A percentile compares a stretch with the other conserved stretches of the same genome.
phyloP scores from a whole-genome alignment of 306 rosid species.

The Canavalia ensiformis region DNA sequence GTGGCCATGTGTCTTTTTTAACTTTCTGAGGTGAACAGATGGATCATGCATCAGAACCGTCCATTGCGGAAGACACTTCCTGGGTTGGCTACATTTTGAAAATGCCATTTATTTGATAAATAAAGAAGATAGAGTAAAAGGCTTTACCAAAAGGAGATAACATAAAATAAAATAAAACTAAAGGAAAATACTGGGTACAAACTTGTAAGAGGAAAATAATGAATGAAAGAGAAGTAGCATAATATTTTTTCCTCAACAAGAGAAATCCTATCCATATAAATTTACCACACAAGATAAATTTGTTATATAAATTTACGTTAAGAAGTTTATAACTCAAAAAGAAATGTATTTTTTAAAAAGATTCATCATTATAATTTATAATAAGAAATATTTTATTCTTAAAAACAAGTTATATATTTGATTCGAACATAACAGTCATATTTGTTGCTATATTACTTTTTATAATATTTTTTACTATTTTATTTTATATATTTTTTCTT shows the following conservation, averaged over 20 bases:
- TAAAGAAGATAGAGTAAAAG: background rate
- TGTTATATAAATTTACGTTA: no score
- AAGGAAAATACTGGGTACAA: background rate
- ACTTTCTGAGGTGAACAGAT: conserved; percentile 21
- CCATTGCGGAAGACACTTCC: conserved; percentile 55
- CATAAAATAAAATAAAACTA: background rate
- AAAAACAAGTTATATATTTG: no score
- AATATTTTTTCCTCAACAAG: background rate
- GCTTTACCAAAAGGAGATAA: conserved; percentile 5
- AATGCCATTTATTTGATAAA: background rate
- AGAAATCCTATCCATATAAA: no score
- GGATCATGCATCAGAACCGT: conserved; percentile 53
- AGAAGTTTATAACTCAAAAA: no score
- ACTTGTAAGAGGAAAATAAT: background rate
- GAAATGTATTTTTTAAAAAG: no score
- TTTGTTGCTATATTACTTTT: no score
- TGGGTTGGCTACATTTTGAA: conserved; percentile 31
- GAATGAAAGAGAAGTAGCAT: background rate
- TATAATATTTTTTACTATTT: no score
- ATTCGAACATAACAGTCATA: no score
- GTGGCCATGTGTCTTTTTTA: conserved; percentile 37
- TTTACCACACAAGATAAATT: no score
- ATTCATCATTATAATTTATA: no score
- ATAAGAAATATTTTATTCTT: no score
- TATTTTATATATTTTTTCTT: no score